phyloP scores from a whole-genome alignment of 805 yeast species.

The Hanseniaspora jakobsenii region DNA sequence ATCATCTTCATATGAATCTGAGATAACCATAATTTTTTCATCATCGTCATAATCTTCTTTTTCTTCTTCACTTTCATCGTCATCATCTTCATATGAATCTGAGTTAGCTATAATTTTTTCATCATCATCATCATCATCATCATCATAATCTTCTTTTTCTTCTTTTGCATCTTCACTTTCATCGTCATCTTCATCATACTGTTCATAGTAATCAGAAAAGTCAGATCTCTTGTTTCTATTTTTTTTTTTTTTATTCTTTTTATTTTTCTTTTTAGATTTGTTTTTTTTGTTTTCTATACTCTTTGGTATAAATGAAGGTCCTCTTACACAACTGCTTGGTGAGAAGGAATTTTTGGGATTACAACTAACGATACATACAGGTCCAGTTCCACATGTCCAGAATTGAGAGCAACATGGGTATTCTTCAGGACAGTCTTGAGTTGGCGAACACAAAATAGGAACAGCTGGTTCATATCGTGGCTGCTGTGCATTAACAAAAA shows the following conservation, averaged over 20 bases:
- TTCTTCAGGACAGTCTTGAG: slow-evolving; percentile 52
- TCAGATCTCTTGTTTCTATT: slow-evolving; percentile 22
- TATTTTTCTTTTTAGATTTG: background rate
- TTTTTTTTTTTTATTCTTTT: slow-evolving; percentile 20
- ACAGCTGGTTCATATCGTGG: slow-evolving; percentile 21
- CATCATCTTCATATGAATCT: background rate
- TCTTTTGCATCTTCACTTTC: background rate
- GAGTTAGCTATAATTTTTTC: background rate
- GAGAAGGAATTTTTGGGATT: slow-evolving; percentile 62
- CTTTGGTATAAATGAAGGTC: slow-evolving; percentile 50
- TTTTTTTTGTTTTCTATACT: slow-evolving; percentile 17
- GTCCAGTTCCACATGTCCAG: slow-evolving; percentile 72
- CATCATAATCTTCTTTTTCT: background rate
- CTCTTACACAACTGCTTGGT: slow-evolving; percentile 64
- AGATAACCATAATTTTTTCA: background rate
- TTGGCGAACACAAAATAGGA: slow-evolving; percentile 21
- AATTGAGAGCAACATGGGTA: slow-evolving; percentile 81
- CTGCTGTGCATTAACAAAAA: no score
- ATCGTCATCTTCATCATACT: background rate
- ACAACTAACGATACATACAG: slow-evolving; percentile 74
- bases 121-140: no score
- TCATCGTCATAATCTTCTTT: slow-evolving; percentile 18
- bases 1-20: slow-evolving; percentile 14
- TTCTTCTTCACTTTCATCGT: slow-evolving; percentile 19
- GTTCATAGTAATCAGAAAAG: slow-evolving; percentile 20